Evolutionary conservation across 2,329 filamentous ascomycete species (phyloP).

Genomic region (Pseudogymnoascus verrucosus): DNA sequence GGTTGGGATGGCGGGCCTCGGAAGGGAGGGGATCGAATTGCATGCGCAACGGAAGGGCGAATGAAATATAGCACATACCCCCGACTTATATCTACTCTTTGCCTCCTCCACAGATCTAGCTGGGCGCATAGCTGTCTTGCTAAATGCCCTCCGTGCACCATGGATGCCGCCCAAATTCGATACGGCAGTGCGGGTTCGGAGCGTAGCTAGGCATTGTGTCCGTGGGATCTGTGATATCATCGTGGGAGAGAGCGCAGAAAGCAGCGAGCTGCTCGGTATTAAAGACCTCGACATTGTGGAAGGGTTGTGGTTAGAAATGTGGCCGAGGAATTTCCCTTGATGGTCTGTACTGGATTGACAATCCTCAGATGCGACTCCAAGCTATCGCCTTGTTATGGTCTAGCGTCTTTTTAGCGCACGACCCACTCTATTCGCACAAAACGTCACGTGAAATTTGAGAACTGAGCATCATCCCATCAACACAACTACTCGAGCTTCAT

Average conservation of each 20-base stretch:
- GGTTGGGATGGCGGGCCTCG: background rate
- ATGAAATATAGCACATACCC: slow-evolving; percentile 17
- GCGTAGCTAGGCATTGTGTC: slow-evolving; percentile 5
- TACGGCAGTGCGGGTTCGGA: background rate
- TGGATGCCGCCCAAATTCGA: background rate
- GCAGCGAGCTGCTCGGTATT: slow-evolving; percentile 19
- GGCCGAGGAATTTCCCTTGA: background rate
- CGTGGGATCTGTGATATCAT: slow-evolving; percentile 16
- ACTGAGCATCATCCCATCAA: background rate
- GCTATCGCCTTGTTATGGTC: slow-evolving; percentile 5
- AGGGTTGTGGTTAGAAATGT: background rate
- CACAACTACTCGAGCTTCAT: background rate
- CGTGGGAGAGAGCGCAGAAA: slow-evolving; percentile 13
- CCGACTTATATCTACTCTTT: slow-evolving; percentile 24
- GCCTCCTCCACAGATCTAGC: slow-evolving; percentile 29
- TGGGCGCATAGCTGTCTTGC: slow-evolving; percentile 11
- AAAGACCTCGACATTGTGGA: slow-evolving; percentile 21
- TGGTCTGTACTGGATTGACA: background rate
- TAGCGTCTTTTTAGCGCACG: background rate
- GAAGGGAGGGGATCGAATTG: background rate
- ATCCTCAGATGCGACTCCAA: slow-evolving; percentile 3
- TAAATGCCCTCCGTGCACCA: slow-evolving; percentile 15
- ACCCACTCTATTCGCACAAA: background rate
- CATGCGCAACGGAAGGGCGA: background rate
- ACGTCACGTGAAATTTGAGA: background rate